Evolutionary conservation across 805 yeast species (phyloP).

Genomic region (Candida maris): DNA sequence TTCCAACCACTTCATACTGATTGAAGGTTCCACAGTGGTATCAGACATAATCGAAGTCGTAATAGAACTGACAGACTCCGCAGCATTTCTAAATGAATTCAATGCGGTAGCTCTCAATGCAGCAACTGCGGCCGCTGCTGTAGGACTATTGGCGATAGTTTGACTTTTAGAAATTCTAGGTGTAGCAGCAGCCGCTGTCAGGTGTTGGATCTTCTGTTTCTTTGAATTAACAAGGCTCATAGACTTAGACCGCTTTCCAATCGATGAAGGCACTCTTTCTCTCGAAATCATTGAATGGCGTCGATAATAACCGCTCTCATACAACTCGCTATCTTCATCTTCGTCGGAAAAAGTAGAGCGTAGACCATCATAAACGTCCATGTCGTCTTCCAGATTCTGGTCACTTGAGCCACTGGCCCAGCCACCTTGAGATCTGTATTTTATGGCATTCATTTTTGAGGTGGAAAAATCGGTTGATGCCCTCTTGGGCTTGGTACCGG

Average conservation of each 20-base stretch:
- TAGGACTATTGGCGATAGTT: conserved; percentile 51
- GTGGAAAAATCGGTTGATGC: background rate
- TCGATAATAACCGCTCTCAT: conserved; percentile 25
- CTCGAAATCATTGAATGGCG: conserved; percentile 33
- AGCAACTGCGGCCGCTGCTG: conserved; percentile 71
- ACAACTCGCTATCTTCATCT: conserved; percentile 32
- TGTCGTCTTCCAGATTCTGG: conserved; percentile 38
- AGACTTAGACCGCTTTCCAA: conserved; percentile 58
- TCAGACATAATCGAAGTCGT: conserved; percentile 33
- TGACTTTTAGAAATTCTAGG: conserved; percentile 68
- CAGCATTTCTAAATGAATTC: conserved; percentile 41
- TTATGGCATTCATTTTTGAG: background rate
- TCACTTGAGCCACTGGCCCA: conserved; percentile 17
- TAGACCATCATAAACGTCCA: conserved; percentile 35
- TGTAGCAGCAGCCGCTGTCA: conserved; percentile 81
- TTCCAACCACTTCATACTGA: conserved; percentile 63
- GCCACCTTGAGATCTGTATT: conserved; percentile 1
- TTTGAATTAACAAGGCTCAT: conserved; percentile 56
- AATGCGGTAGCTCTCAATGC: conserved; percentile 68
- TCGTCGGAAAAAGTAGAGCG: conserved; percentile 32
- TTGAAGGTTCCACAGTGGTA: conserved; percentile 33
- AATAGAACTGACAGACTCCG: conserved; percentile 35
- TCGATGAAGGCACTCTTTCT: conserved; percentile 38
- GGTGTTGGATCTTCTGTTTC: conserved; percentile 38
- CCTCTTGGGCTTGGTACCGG: background rate